Evolutionary conservation across 805 yeast species (phyloP).

Genomic region (Candida tallmaniae): DNA sequence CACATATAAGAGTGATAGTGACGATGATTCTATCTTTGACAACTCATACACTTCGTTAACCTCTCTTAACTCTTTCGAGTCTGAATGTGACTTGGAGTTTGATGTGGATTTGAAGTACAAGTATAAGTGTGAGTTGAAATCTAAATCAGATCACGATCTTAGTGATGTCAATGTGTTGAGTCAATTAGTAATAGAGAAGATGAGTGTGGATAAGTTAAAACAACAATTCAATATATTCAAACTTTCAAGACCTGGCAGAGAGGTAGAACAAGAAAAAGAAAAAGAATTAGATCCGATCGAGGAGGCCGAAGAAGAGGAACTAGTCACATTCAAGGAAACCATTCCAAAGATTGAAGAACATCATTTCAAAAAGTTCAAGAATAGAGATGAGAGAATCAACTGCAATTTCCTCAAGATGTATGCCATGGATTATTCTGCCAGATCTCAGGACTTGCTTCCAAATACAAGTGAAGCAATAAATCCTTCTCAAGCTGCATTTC

Average conservation of each 20-base stretch:
- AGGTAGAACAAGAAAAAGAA: background rate
- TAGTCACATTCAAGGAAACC: slow-evolving; percentile 11
- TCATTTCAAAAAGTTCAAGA: slow-evolving; percentile 11
- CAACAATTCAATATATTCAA: background rate
- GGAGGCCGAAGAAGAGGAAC: slow-evolving; percentile 8
- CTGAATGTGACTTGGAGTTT: background rate
- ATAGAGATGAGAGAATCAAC: slow-evolving; percentile 50
- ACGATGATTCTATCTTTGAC: slow-evolving; percentile 10
- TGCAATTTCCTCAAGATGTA: slow-evolving; percentile 45
- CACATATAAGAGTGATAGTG: slow-evolving; percentile 3
- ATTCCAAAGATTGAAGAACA: background rate
- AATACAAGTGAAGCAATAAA: slow-evolving; percentile 13
- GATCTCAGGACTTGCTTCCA: slow-evolving; percentile 21
- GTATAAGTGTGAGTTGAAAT: background rate
- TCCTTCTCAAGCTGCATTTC: slow-evolving; percentile 20
- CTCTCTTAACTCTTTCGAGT: background rate
- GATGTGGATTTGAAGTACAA: background rate
- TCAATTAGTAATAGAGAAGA: background rate
- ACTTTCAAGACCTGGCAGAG: no score
- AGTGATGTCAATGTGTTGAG: background rate
- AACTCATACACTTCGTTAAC: slow-evolving; percentile 4
- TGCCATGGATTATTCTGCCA: slow-evolving; percentile 44
- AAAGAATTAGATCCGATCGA: background rate
- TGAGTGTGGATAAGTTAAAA: background rate
- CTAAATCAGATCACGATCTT: background rate